Conservation (phyloP, 768 basidiomycete species). For the Lyophyllum atratum region DNA sequence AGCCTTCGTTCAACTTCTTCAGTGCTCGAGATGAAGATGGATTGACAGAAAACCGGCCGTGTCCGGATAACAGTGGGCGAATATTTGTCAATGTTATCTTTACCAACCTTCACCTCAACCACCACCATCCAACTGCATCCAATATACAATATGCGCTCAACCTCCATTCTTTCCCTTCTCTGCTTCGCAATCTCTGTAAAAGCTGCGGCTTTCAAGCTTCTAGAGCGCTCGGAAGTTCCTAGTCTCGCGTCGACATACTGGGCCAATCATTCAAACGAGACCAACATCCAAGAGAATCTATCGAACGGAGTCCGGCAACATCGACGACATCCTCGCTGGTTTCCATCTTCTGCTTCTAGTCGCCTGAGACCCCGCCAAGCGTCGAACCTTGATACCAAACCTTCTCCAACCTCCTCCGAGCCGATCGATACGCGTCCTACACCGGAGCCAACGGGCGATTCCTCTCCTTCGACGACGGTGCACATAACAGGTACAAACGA, state of each 20-base stretch:
- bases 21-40: too few species aligned
- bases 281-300: neutral
- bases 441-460: slow-evolving; percentile 21
- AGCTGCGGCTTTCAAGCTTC: slow-evolving; percentile 7
- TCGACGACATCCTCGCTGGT: slow-evolving; percentile 1
- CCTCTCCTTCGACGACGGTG: slow-evolving; percentile 20
- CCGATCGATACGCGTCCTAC: slow-evolving; percentile 16
- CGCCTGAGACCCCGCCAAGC: slow-evolving; percentile 3
- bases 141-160: neutral
- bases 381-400: neutral
- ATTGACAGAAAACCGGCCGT: neutral
- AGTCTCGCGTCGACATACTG: neutral
- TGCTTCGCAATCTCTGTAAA: neutral
- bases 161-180: neutral
- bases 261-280: neutral
- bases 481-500: slow-evolving; percentile 16
- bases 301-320: neutral
- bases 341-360: neutral
- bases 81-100: neutral
- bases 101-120: neutral
- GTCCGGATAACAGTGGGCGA: too few species aligned
- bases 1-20: too few species aligned
- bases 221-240: neutral
- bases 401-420: neutral
- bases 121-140: neutral